These are phyloP conservation scores for Hebeloma cylindrosporum DNA, from an alignment of 768 basidiomycete genomes.

Conservation along the genomic window DNA sequence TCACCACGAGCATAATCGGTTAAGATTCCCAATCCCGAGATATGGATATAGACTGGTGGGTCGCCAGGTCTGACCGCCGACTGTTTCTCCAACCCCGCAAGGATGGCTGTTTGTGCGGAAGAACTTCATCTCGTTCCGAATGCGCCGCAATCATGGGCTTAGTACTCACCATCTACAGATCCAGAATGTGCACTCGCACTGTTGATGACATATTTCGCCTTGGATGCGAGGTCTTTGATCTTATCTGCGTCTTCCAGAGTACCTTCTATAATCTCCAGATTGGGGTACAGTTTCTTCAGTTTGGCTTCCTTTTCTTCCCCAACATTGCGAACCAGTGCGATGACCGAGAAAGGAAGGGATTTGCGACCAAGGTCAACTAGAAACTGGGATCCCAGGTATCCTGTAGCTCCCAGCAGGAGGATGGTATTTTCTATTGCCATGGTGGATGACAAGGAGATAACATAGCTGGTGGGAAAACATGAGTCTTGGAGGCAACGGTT, in stretches of 20 bases:
- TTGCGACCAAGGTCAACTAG: slow-evolving; percentile 32
- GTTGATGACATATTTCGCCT: slow-evolving; percentile 41
- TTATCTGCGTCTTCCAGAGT: slow-evolving; percentile 34
- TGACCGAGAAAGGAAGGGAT: slow-evolving; percentile 26
- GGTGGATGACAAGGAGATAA: no score
- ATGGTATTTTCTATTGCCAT: slow-evolving; percentile 24
- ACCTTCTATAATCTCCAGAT: slow-evolving; percentile 38
- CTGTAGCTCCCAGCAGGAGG: slow-evolving; percentile 45
- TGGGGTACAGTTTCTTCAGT: slow-evolving; percentile 32
- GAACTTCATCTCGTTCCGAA: background rate
- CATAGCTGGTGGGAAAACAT: background rate
- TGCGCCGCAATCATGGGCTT: background rate
- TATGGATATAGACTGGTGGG: slow-evolving; percentile 44
- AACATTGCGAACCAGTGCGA: slow-evolving; percentile 37
- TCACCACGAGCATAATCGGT: slow-evolving; percentile 43
- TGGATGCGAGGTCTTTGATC: slow-evolving; percentile 34
- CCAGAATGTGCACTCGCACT: slow-evolving; percentile 38
- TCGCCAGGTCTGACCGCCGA: slow-evolving; percentile 34
- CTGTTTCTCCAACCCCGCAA: slow-evolving; percentile 38
- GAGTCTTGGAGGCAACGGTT: background rate
- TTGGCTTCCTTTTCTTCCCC: slow-evolving; percentile 28
- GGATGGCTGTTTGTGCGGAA: slow-evolving; percentile 28
- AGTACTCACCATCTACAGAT: slow-evolving; percentile 32
- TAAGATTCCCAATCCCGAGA: slow-evolving; percentile 41
- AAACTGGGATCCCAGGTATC: slow-evolving; percentile 44